These are phyloP conservation scores for Suhomyces panamericanus DNA, from an alignment of 1,139 yeast species.

Conservation along the genomic window DNA sequence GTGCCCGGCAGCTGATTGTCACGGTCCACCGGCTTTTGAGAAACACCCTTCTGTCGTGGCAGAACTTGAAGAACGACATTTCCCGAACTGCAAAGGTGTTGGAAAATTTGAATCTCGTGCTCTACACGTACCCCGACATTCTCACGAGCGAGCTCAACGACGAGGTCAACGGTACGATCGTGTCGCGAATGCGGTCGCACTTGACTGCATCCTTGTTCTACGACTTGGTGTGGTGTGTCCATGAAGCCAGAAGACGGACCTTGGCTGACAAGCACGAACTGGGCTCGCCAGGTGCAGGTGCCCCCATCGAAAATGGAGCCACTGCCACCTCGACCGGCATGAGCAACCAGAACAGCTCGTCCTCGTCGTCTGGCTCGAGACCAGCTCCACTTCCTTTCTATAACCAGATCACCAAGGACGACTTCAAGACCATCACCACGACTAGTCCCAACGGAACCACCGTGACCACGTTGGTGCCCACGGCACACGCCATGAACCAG, in stretches of 20 bases:
- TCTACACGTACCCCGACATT: slow-evolving; percentile 84
- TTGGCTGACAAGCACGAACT: slow-evolving; percentile 39
- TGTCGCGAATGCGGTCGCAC: slow-evolving; percentile 88
- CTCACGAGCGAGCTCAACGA: slow-evolving; percentile 42
- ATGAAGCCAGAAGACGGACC: slow-evolving; percentile 84
- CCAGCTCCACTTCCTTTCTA: slow-evolving; percentile 86
- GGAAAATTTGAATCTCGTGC: slow-evolving; percentile 83
- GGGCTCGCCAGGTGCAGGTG: slow-evolving; percentile 14
- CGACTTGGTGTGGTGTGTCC: slow-evolving; percentile 92
- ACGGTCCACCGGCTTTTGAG: slow-evolving; percentile 86
- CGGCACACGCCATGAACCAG: slow-evolving; percentile 68
- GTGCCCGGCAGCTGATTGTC: slow-evolving; percentile 90
- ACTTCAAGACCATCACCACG: slow-evolving; percentile 78
- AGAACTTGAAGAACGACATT: slow-evolving; percentile 84
- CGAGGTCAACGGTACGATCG: slow-evolving; percentile 56
- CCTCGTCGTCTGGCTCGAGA: slow-evolving; percentile 11
- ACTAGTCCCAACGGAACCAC: slow-evolving; percentile 95
- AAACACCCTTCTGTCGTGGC: slow-evolving; percentile 90
- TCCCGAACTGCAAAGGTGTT: slow-evolving; percentile 91
- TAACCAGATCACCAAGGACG: slow-evolving; percentile 89
- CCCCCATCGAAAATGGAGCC: slow-evolving; percentile 7
- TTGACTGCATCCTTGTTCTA: slow-evolving; percentile 88
- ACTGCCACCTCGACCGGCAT: slow-evolving; percentile 1
- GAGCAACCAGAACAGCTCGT: background rate
- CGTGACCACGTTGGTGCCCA: slow-evolving; percentile 83